Percentiles rank a stretch among this genome's conserved stretches.
Evolutionary conservation across 2,329 filamentous ascomycete genomes (phyloP).

Genomic region (Rutstroemia sp.): DNA sequence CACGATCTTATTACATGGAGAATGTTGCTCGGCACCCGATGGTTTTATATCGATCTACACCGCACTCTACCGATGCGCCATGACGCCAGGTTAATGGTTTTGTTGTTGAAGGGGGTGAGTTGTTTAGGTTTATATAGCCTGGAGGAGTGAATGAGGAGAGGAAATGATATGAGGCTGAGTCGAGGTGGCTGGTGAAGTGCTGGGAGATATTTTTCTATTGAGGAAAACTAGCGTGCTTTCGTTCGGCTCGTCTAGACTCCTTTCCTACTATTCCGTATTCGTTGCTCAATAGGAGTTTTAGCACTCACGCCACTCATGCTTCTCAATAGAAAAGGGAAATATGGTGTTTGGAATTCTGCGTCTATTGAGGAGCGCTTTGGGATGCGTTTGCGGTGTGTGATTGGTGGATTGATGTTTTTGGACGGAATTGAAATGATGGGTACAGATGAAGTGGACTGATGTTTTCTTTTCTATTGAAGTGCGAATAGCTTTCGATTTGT

Average conservation of each 20-base stretch:
- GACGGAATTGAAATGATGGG: background rate
- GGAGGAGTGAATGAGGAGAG: too few relatives aligned
- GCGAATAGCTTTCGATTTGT: too few relatives aligned
- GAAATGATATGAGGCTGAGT: too few relatives aligned
- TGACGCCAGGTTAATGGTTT: too few relatives aligned
- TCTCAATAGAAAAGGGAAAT: background rate
- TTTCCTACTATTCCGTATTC: conserved; percentile 10
- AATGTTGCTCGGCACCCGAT: too few relatives aligned
- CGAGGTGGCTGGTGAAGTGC: too few relatives aligned
- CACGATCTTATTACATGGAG: too few relatives aligned
- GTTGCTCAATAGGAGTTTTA: conserved; percentile 1
- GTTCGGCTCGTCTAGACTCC: conserved; percentile 3
- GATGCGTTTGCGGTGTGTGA: background rate
- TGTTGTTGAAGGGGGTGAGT: too few relatives aligned
- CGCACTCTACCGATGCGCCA: too few relatives aligned
- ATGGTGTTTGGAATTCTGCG: background rate
- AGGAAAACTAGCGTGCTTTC: background rate
- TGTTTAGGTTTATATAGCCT: too few relatives aligned
- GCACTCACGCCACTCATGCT: background rate
- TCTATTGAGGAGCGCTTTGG: background rate
- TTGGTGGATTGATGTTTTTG: background rate
- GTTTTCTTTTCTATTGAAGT: background rate
- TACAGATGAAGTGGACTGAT: background rate
- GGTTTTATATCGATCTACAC: too few relatives aligned
- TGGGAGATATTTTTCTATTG: background rate